Percentiles rank a stretch among this genome's conserved stretches.
Evolutionary conservation across 331 rosid species (phyloP).

Genomic region (Acacia concinna): DNA sequence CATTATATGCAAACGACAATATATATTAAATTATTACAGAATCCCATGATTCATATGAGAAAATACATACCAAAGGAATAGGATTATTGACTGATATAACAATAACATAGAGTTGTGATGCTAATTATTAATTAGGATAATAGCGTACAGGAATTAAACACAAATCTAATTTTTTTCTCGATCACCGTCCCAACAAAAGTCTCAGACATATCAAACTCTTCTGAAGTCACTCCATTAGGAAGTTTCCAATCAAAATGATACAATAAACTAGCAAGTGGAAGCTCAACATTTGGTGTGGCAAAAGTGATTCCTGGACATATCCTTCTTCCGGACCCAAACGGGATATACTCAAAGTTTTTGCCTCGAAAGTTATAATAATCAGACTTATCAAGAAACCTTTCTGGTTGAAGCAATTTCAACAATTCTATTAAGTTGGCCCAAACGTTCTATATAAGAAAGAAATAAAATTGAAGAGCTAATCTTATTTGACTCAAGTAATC

Average conservation of each 20-base stretch:
- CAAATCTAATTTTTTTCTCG: neutral
- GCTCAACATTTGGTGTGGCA: neutral
- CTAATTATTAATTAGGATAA: neutral
- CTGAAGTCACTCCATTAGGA: neutral
- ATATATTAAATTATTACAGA: neutral
- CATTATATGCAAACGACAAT: neutral
- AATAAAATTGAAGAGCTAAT: too few relatives aligned
- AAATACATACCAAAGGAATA: neutral
- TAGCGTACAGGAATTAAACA: neutral
- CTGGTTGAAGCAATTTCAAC: too few relatives aligned
- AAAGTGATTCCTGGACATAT: conserved; percentile 13
- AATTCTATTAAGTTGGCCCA: too few relatives aligned
- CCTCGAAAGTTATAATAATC: conserved; percentile 7
- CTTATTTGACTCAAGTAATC: too few relatives aligned
- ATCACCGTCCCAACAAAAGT: neutral
- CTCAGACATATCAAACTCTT: neutral
- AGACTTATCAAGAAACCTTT: neutral
- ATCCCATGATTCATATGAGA: neutral
- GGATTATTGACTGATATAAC: neutral
- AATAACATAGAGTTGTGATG: neutral
- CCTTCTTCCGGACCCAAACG: conserved; percentile 6
- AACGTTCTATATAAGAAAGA: too few relatives aligned
- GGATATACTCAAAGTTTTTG: neutral
- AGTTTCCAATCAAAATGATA: conserved; percentile 4
- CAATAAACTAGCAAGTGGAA: neutral